Evolutionary conservation across 2,329 filamentous ascomycete species (phyloP).

Genomic region (Cephalotrichum gorgonifer): DNA sequence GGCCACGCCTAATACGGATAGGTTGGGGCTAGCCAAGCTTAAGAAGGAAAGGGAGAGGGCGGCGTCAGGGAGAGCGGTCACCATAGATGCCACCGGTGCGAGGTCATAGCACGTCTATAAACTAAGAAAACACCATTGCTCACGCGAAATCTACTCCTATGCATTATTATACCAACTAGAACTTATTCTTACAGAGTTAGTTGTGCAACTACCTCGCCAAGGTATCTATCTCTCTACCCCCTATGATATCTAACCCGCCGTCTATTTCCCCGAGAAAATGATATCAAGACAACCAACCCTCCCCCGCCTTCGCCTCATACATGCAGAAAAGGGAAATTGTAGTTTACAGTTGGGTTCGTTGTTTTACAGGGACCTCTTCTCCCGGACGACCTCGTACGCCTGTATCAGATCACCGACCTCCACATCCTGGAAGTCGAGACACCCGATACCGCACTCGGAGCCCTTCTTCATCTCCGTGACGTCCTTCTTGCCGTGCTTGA

Average conservation of each 20-base stretch:
- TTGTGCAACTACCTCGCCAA: too few species aligned
- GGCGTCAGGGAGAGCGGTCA: slow-evolving; percentile 37
- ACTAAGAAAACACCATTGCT: neutral
- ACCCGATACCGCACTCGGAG: slow-evolving; percentile 83
- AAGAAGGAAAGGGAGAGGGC: slow-evolving; percentile 43
- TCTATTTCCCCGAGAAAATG: neutral
- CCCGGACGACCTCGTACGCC: slow-evolving; percentile 67
- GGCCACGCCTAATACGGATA: slow-evolving; percentile 80
- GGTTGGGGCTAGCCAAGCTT: slow-evolving; percentile 54
- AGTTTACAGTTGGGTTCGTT: neutral
- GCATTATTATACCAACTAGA: neutral
- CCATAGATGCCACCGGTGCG: slow-evolving; percentile 33
- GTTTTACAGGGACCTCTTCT: slow-evolving; percentile 51
- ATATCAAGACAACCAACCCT: neutral
- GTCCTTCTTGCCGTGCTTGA: slow-evolving; percentile 91
- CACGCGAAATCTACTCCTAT: neutral
- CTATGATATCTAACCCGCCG: neutral
- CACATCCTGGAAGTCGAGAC: slow-evolving; percentile 71
- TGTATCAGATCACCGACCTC: slow-evolving; percentile 77
- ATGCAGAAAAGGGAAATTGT: slow-evolving; percentile 1
- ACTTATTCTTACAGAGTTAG: too few species aligned
- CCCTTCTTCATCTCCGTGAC: slow-evolving; percentile 84
- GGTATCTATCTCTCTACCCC: neutral
- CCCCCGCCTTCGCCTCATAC: neutral
- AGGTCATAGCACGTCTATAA: neutral